Evolutionary conservation across 257 asterid genomes (phyloP).

Genomic region (Mentha longifolia): DNA sequence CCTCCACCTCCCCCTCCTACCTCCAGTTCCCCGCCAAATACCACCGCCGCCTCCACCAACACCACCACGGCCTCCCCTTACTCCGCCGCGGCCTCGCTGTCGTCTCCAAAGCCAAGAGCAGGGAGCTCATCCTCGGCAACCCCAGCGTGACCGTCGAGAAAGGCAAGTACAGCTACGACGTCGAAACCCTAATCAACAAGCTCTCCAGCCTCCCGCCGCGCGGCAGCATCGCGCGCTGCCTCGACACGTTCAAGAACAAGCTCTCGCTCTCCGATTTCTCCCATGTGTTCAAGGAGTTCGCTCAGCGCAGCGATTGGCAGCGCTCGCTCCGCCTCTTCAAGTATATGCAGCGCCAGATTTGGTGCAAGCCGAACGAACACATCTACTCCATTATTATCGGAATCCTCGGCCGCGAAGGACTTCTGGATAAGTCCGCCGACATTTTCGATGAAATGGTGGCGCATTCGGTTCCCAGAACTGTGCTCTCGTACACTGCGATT

Average conservation of each 20-base stretch:
- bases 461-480: slow-evolving; percentile 65
- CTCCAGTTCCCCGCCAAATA: slow-evolving; percentile 34
- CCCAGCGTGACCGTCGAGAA: slow-evolving; percentile 87
- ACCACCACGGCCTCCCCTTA: slow-evolving; percentile 37
- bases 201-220: slow-evolving; percentile 97
- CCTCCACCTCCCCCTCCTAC: slow-evolving; percentile 46
- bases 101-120: slow-evolving; percentile 56
- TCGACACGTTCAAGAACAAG: slow-evolving; percentile 84
- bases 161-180: slow-evolving; percentile 95
- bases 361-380: slow-evolving; percentile 97
- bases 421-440: slow-evolving; percentile 82
- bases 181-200: slow-evolving; percentile 93
- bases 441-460: slow-evolving; percentile 82
- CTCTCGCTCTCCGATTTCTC: slow-evolving; percentile 87
- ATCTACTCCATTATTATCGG: slow-evolving; percentile 79
- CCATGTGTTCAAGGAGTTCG: slow-evolving; percentile 81
- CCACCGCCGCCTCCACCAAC: slow-evolving; percentile 41
- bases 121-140: slow-evolving; percentile 78
- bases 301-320: slow-evolving; percentile 94
- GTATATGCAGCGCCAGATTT: slow-evolving; percentile 94
- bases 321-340: slow-evolving; percentile 92
- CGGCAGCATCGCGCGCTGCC: slow-evolving; percentile 96
- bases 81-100: slow-evolving; percentile 49
- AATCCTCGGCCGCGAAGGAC: slow-evolving; percentile 84
- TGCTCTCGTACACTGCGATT: slow-evolving; percentile 78